Percentiles rank a stretch among this genome's conserved stretches.
Conservation (phyloP, 2,329 filamentous ascomycete genomes). For the Ophiostoma australiae region DNA sequence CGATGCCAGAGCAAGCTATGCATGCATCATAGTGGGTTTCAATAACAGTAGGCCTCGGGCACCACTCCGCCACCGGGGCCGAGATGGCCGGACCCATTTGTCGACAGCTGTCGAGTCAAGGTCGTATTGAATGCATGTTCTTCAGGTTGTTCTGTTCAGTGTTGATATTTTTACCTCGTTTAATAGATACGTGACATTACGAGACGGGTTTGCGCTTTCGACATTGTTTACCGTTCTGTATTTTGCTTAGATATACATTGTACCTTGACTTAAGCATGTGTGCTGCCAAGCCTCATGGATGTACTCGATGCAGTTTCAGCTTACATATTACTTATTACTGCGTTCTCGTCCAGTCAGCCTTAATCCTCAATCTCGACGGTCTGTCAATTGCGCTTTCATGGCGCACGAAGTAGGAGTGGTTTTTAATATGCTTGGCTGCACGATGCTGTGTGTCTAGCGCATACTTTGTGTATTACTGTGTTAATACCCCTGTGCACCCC, state of each 20-base stretch:
- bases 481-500: not conserved
- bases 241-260: not conserved
- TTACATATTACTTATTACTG: not conserved
- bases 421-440: not conserved
- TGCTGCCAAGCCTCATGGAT: not conserved
- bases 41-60: not conserved
- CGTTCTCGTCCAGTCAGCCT: not conserved
- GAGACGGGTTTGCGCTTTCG: not conserved
- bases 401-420: not conserved
- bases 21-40: not conserved
- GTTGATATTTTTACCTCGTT: not conserved
- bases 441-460: not conserved
- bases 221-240: not conserved
- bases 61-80: not conserved
- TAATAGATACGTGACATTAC: not conserved
- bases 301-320: not conserved
- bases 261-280: not conserved
- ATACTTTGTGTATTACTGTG: not conserved
- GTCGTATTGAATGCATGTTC: not conserved
- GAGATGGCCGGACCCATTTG: not conserved
- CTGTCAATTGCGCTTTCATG: not conserved
- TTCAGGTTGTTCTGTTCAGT: not conserved
- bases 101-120: not conserved
- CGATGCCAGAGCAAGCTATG: not conserved
- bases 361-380: not conserved